Evolutionary conservation across 768 basidiomycete species (phyloP), one percentile per base, ranked within the genome.

Genomic region (Porphyrellus cyaneotinctus): DNA sequence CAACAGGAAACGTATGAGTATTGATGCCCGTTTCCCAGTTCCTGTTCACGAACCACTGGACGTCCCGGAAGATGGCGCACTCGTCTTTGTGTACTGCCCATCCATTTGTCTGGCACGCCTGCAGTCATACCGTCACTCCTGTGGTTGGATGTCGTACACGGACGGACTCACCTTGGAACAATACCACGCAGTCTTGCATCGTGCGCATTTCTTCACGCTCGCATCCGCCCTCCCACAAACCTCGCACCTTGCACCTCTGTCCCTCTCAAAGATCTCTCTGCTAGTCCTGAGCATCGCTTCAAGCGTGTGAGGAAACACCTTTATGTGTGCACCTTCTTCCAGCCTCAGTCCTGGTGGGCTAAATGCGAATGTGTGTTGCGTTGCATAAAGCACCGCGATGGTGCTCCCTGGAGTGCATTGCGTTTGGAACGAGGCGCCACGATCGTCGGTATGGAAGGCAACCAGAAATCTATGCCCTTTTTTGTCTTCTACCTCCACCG

Each of bases 401-500:
- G 66, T 69, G 30, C 50, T 67, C n/a, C 65, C 67, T 1, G 63
- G 61, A 18, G 41, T 58, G 26, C 66, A 68, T 18, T 47, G 47
- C 17, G 43, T 15, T 43, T 52, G 58, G 39, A 69, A 60, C 33
- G 56, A 56, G 22, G 57, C 50, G 17, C 66, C 66, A 41, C 66
- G 66, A 42, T 68, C 66, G 24, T 68, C 61, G 6, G 67, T 68
- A n/a, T 68, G 65, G 58, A 68, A 68, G 13, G 65, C 65, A 20
- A 67, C 65, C 28, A 59, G 52, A 12, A 67, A 44, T 43, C 41
- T 38, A 10, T 65, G 52, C 11, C 67, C 66, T 14, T 54, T 56
- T 44, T 35, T 67, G 54, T 68, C 66, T 43, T 69, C 59, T n/a
- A 69, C 66, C 15, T 67, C 35, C n/a, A 68, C 51, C 2, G 42